Evolutionary conservation across 352 stramenopile species (phyloP).

Genomic region (Phytophthora citricola): DNA sequence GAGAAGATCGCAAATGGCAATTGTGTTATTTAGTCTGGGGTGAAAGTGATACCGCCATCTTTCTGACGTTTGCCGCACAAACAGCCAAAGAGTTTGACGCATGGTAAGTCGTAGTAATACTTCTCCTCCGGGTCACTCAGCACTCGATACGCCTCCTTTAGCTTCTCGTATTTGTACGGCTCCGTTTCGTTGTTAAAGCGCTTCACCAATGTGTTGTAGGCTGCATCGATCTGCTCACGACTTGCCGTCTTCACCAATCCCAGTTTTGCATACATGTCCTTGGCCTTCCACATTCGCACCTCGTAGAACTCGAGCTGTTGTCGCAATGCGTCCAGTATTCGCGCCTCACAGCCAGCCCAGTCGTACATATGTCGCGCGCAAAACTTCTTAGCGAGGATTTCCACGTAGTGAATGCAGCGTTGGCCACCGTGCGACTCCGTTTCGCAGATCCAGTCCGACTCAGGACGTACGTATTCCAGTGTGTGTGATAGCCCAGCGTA

Average conservation of each 20-base stretch:
- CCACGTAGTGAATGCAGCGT: constrained; percentile 79
- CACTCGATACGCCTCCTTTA: constrained; percentile 77
- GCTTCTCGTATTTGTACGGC: constrained; percentile 85
- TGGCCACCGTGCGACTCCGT: constrained; percentile 51
- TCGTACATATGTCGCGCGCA: constrained; percentile 80
- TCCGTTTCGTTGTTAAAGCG: constrained; percentile 89
- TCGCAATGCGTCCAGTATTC: constrained; percentile 70
- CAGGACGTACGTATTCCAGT: constrained; percentile 79
- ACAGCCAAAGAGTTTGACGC: constrained; percentile 81
- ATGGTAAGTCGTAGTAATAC: constrained; percentile 87
- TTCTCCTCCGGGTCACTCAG: constrained; percentile 85
- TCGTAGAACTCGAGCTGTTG: constrained; percentile 76
- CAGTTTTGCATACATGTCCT: constrained; percentile 84
- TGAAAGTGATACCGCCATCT: constrained; percentile 82
- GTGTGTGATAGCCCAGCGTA: constrained; percentile 74
- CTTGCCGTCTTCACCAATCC: constrained; percentile 74
- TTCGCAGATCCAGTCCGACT: constrained; percentile 81
- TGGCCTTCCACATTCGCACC: constrained; percentile 76
- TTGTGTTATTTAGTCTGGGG: constrained; percentile 47
- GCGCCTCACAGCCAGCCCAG: constrained; percentile 57
- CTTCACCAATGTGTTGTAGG: constrained; percentile 85
- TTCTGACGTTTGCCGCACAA: constrained; percentile 84
- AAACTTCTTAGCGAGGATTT: constrained; percentile 67
- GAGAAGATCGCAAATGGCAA: constrained; percentile 19
- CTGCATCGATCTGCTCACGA: constrained; percentile 77